phyloP scores from a whole-genome alignment of 805 yeast genomes.

The Wickerhamiella sergipiensis region DNA sequence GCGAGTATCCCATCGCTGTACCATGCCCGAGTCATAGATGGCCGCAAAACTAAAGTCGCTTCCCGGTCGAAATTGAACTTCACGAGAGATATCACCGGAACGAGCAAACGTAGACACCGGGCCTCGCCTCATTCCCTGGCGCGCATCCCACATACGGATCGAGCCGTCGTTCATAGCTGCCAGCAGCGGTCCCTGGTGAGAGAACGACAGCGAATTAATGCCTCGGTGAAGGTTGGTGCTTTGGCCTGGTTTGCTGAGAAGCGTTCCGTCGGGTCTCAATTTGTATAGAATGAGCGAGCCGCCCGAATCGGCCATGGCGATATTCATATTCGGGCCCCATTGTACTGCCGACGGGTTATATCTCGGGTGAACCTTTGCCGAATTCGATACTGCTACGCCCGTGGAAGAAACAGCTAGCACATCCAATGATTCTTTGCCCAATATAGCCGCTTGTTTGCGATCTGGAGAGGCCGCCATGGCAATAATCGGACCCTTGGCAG shows the following conservation, averaged over 20 bases:
- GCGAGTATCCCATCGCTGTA: constrained; percentile 80
- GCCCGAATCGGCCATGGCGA: constrained; percentile 22
- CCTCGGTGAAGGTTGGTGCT: constrained; percentile 25
- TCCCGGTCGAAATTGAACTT: constrained; percentile 41
- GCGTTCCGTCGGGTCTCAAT: constrained; percentile 21
- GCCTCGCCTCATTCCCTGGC: constrained; percentile 36
- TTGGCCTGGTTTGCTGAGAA: constrained; percentile 2
- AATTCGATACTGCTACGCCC: not conserved
- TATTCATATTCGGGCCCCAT: constrained; percentile 7
- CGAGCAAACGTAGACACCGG: constrained; percentile 39
- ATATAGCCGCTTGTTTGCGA: constrained; percentile 17
- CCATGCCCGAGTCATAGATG: constrained; percentile 77
- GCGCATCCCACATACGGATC: constrained; percentile 70
- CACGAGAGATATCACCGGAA: constrained; percentile 58
- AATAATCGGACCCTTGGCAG: constrained; percentile 10
- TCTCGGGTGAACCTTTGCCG: not conserved
- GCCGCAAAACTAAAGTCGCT: constrained; percentile 47
- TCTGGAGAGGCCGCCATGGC: constrained; percentile 22
- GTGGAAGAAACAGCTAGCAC: not conserved
- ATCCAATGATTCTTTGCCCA: constrained; percentile 15
- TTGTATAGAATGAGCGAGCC: constrained; percentile 24
- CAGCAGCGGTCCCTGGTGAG: constrained; percentile 44
- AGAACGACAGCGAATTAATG: constrained; percentile 49
- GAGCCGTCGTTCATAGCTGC: constrained; percentile 71
- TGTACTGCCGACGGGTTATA: constrained; percentile 1